A percentile compares a stretch with the other conserved stretches of the same genome.
Conservation (phyloP, 176 grass and related monocot species). For the Triticum turgidum region DNA sequence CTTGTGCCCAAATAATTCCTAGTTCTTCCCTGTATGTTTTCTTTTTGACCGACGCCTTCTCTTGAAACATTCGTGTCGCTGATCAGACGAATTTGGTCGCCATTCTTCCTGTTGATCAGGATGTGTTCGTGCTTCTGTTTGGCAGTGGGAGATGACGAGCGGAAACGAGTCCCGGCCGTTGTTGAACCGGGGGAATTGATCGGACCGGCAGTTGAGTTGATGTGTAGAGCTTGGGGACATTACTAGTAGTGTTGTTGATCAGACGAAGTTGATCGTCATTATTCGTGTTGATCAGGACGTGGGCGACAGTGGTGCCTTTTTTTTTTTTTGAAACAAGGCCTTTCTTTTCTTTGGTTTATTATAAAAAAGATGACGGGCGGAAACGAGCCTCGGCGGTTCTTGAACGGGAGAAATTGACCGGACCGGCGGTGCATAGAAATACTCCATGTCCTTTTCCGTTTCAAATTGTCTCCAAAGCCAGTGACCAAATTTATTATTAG, state of each 20-base stretch:
- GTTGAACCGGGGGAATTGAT: not conserved
- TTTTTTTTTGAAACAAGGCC: too few species aligned
- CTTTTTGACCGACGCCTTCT: not conserved
- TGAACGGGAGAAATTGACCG: not conserved
- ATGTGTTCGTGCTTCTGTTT: not conserved
- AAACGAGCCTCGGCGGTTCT: slow-evolving; percentile 14
- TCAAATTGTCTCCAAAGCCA: not conserved
- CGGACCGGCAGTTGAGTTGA: not conserved
- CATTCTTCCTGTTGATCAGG: not conserved
- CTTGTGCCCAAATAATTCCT: not conserved
- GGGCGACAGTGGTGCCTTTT: not conserved
- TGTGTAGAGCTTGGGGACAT: too few species aligned
- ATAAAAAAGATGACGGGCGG: too few species aligned
- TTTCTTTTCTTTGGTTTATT: too few species aligned
- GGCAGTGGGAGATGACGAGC: too few species aligned
- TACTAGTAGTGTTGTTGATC: not conserved
- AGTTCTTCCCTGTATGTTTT: too few species aligned
- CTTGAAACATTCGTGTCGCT: not conserved
- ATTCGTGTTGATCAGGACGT: not conserved
- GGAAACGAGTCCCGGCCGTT: slow-evolving; percentile 6
- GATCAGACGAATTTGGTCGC: not conserved
- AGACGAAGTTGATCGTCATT: not conserved
- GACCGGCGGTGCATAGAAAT: not conserved
- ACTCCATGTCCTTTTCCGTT: not conserved
- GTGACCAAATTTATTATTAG: slow-evolving; percentile 16